These are phyloP conservation scores for Candolleomyces eurysporus DNA, from an alignment of 768 basidiomycete genomes.

Conservation along the genomic window DNA sequence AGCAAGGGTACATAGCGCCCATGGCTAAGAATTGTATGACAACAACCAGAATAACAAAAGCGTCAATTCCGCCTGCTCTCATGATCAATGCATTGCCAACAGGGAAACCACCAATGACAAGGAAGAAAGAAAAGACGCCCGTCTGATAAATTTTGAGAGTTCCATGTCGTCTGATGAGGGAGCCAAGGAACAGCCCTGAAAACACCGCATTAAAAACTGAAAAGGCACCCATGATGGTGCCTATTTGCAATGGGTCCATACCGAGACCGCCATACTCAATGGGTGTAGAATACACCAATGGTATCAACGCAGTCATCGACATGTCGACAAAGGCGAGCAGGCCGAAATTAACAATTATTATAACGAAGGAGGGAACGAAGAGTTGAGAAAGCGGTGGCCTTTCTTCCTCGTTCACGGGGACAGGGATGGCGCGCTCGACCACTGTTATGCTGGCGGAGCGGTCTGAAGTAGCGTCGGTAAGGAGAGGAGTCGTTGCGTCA, in stretches of 20 bases:
- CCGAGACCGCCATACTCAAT: constrained; percentile 63
- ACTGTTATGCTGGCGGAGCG: neutral
- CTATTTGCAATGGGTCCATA: constrained; percentile 59
- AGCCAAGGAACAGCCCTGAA: constrained; percentile 51
- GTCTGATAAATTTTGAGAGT: constrained; percentile 46
- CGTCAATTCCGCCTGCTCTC: constrained; percentile 32
- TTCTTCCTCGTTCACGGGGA: neutral
- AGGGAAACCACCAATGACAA: constrained; percentile 33
- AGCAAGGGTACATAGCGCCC: constrained; percentile 29
- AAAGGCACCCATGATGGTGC: constrained; percentile 45
- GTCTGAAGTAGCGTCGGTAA: neutral
- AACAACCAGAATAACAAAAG: constrained; percentile 27
- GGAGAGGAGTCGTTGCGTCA: neutral
- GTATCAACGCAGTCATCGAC: constrained; percentile 33
- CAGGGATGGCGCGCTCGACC: neutral
- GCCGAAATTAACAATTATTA: constrained; percentile 29
- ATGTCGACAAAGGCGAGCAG: constrained; percentile 39
- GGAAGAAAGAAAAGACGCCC: constrained; percentile 25
- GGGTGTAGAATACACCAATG: constrained; percentile 56
- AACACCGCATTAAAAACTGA: constrained; percentile 53
- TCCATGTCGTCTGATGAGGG: constrained; percentile 52
- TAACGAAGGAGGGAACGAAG: constrained; percentile 7
- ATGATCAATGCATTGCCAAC: constrained; percentile 32
- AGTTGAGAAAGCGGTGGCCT: constrained; percentile 1
- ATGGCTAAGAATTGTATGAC: constrained; percentile 29